Percentiles rank a stretch among this genome's conserved stretches.
Evolutionary conservation across 352 stramenopile genomes (phyloP).

Genomic region (Phytophthora boehmeriae): DNA sequence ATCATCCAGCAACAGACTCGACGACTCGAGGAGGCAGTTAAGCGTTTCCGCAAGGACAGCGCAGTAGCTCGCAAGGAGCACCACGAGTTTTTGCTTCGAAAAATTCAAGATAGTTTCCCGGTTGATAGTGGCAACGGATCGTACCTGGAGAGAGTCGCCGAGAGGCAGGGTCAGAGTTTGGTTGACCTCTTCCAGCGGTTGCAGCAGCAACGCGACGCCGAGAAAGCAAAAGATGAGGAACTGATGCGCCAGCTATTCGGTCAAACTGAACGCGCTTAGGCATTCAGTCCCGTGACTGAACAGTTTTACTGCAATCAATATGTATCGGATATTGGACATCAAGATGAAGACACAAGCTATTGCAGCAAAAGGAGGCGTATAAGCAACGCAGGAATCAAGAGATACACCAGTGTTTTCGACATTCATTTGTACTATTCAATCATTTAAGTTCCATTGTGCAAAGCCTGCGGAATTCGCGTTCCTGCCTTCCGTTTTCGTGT

Average conservation of each 20-base stretch:
- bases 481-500: conserved; percentile 24
- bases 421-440: background rate
- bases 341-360: background rate
- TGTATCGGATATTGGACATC: conserved; percentile 2
- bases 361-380: too few relatives aligned
- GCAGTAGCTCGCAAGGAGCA: conserved; percentile 36
- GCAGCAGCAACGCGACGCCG: conserved; percentile 32
- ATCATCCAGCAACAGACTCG: conserved; percentile 46
- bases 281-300: background rate
- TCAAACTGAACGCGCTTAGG: conserved; percentile 8
- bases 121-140: conserved; percentile 36
- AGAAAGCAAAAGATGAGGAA: conserved; percentile 37
- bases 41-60: conserved; percentile 50
- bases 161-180: conserved; percentile 40
- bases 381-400: too few relatives aligned
- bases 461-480: background rate
- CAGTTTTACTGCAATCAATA: background rate
- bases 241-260: conserved; percentile 36
- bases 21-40: conserved; percentile 39
- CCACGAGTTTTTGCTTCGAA: conserved; percentile 38
- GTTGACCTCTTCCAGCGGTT: conserved; percentile 42
- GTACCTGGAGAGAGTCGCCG: conserved; percentile 41
- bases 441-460: background rate
- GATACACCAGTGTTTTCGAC: background rate
- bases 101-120: conserved; percentile 44